Conservation (phyloP, 257 asterid species). For the Jacaranda mimosifolia region DNA sequence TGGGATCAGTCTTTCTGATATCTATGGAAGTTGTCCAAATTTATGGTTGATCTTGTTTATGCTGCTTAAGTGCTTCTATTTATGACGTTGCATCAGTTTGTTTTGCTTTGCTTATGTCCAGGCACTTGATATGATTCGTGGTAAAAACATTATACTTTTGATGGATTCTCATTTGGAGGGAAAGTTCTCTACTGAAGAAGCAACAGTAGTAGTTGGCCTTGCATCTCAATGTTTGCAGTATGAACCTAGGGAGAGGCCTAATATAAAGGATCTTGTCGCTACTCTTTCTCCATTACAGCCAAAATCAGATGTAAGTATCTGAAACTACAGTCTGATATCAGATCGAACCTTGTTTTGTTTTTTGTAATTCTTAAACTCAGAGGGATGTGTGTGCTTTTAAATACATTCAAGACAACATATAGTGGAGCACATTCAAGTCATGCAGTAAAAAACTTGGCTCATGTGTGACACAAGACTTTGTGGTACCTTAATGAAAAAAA, state of each 20-base stretch:
- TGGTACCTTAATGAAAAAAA: background rate
- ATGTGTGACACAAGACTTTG: background rate
- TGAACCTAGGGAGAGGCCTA: constrained; percentile 91
- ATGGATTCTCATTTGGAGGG: constrained; percentile 98
- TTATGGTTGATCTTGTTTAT: background rate
- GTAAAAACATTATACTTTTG: constrained; percentile 75
- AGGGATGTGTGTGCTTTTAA: too few relatives aligned
- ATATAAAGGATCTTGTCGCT: constrained; percentile 68
- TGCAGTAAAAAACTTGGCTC: background rate
- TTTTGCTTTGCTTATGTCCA: constrained; percentile 37
- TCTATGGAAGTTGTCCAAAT: background rate
- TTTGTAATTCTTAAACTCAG: background rate
- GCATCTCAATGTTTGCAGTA: constrained; percentile 88
- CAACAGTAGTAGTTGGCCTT: constrained; percentile 81
- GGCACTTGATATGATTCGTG: constrained; percentile 96
- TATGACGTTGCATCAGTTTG: constrained; percentile 9
- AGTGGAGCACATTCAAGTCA: too few relatives aligned
- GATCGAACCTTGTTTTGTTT: background rate
- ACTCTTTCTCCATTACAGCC: constrained; percentile 79
- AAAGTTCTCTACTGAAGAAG: constrained; percentile 85
- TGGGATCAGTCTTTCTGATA: background rate
- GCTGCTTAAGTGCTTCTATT: background rate
- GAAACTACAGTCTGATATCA: constrained; percentile 6
- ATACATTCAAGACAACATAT: too few relatives aligned
- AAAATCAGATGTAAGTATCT: constrained; percentile 71